Evolutionary conservation across 164 flowering plant genomes (phyloP).

Genomic region (Magnolia kwangsiensis): DNA sequence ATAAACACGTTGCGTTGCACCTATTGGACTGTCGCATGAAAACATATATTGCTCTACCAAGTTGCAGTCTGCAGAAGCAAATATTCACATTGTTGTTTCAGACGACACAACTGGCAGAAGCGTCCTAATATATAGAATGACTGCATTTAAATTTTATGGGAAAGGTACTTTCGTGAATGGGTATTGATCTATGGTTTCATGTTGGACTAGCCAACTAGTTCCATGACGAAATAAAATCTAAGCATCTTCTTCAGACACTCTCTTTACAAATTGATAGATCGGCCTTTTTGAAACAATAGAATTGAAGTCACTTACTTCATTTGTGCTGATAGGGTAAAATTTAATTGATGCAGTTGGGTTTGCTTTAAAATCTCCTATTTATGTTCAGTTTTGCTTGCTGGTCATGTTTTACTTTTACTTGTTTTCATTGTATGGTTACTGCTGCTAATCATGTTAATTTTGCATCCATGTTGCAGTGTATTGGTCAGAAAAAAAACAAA

Average conservation of each 20-base stretch:
- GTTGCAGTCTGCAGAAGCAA: no score
- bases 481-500: slow-evolving; percentile 57
- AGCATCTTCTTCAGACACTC: background rate
- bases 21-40: no score
- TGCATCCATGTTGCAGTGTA: slow-evolving; percentile 50
- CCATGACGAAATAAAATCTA: background rate
- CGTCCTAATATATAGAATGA: background rate
- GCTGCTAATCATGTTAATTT: background rate
- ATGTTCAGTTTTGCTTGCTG: background rate
- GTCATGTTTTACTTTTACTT: slow-evolving; percentile 1
- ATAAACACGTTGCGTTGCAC: no score
- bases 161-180: background rate
- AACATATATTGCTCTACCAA: no score
- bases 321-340: background rate
- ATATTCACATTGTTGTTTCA: no score
- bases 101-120: background rate
- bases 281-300: background rate
- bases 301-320: background rate
- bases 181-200: background rate
- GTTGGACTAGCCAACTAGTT: background rate
- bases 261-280: background rate
- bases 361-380: background rate
- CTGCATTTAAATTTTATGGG: background rate
- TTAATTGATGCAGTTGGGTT: background rate
- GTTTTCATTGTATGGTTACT: background rate